Evolutionary conservation across 1,284 basidiomycete genomes (phyloP).

Genomic region (Heterobasidion parviporum): DNA sequence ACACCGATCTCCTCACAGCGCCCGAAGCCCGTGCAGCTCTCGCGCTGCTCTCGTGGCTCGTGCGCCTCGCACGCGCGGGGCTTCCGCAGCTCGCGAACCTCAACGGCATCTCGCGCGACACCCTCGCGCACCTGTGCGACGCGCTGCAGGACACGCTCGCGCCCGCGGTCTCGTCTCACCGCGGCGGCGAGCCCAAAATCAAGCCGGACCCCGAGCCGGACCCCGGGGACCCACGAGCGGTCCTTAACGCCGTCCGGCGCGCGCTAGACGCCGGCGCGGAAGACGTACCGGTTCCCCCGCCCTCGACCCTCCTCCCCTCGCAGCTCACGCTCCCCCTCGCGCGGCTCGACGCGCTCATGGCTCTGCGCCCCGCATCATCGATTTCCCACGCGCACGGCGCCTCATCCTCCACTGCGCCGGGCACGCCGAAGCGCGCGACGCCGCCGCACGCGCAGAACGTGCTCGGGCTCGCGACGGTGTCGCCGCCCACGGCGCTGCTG

Average conservation of each 20-base stretch:
- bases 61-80: constrained; percentile 21
- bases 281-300: constrained; percentile 1
- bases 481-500: constrained; percentile 62
- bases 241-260: not conserved
- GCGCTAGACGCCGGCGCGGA: constrained; percentile 7
- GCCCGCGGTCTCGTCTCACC: not conserved
- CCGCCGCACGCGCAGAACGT: constrained; percentile 37
- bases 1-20: constrained; percentile 7
- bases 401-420: constrained; percentile 20
- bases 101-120: constrained; percentile 29
- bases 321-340: constrained; percentile 17
- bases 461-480: constrained; percentile 43
- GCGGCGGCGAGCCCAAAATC: no score
- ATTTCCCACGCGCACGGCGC: not conserved
- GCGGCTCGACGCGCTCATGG: constrained; percentile 21
- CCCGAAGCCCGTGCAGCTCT: constrained; percentile 27
- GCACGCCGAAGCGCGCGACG: constrained; percentile 42
- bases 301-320: constrained; percentile 13
- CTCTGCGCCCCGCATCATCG: constrained; percentile 3
- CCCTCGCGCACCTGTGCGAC: constrained; percentile 16
- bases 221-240: no score
- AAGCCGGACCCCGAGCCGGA: no score
- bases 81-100: constrained; percentile 30
- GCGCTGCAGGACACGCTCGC: constrained; percentile 14
- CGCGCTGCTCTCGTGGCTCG: constrained; percentile 40